Evolutionary conservation across 805 yeast genomes (phyloP), one percentile per base, ranked within the genome.

Genomic region (Candida namnaoensis): DNA sequence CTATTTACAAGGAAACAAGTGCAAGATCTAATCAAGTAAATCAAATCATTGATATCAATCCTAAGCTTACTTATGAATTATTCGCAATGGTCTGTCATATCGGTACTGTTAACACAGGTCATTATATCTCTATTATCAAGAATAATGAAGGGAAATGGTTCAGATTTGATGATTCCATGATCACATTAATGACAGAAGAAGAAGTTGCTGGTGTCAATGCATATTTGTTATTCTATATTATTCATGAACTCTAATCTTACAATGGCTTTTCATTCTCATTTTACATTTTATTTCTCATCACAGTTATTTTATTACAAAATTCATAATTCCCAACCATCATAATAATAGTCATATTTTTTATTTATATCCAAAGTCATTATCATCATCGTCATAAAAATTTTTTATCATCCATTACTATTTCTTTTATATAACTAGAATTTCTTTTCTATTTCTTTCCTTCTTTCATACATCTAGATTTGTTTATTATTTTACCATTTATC

Each of bases 41-140:
- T n/a, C 44, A 41, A 26, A 45, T 32, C 11, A 27, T 27, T 19
- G 19, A 19, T 11, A 38, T 43, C 19, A 49, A 52, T 28, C 65
- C 70, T 28, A 62, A 69, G 41, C 55, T 74, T n/a, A 61, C 78
- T 2, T 91, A 84, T 61, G 96, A 91, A 61, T 69, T 93, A 35
- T 88, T 80, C 61, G 96, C 91, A 2, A 76, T 90, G 30, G 82
- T 93, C 9, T 79, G 88, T 52, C 99, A 93, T 60, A 80, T 79
- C 32, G 99, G 99, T 1, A 80, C 91, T 15, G 93, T 91, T 7
- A 88, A 88, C 57, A 93, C 97, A 2, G 99, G 99, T 10, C 99
- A 93, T 60, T 93, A 93, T 58, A 74, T 90, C 12, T 82, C 93
- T 14, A 71, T 81, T 52, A 74, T 86, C 46, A 91, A 90, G 56